Base-by-base conservation (phyloP, 2,329 filamentous ascomycete species). In the Neophaeococcomyces aloes region DNA sequence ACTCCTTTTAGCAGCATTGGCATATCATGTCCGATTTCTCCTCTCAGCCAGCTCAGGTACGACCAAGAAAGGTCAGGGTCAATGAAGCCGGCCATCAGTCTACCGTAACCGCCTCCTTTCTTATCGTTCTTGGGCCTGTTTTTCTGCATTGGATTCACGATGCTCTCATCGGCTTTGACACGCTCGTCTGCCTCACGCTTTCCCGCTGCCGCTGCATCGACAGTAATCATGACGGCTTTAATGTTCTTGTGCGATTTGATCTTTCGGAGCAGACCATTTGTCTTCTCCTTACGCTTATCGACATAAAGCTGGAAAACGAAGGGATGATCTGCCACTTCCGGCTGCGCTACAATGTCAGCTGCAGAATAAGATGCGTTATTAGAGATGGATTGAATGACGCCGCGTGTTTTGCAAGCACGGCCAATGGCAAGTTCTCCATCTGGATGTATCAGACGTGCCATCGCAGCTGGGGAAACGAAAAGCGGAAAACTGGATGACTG, bases 391-490 rank as follows among this genome's bases (percentile, higher is more conserved):
- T 80, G 75, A 23, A 78, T 70, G 5, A 79, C 68, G 0, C 74
- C 71, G 11, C 67, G 61, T 2, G 55, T 61, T 40, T 65, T 63
- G 46, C 73, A 74, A 1, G 70, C 78, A 19, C 67, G 63, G 0
- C 70, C 75, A 21, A 80, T 65, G 11, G 68, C 76, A 27, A 69
- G 64, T 59, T 83, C 79, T n/a, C 79, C 80, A 19, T 79, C 71
- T 0, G 73, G 69, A 53, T 83, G 78, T 36, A 79, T 75, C 43
- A 81, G 60, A 39, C 69, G 71, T 3, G 75, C 78, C 72, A 82
- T 78, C 2, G 76, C 76, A 1, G 79, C 76, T 0, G 79, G 79
- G 27, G 75, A 72, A 48, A 76, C 72, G 57, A 82, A 82, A 21
- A 83, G 65, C 0, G 79, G 79, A 3, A 76, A 62, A 23, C 63